Percentiles rank a stretch among this genome's conserved stretches.
Evolutionary conservation across 345 rosid species (phyloP).

Genomic region (Boechera stricta): DNA sequence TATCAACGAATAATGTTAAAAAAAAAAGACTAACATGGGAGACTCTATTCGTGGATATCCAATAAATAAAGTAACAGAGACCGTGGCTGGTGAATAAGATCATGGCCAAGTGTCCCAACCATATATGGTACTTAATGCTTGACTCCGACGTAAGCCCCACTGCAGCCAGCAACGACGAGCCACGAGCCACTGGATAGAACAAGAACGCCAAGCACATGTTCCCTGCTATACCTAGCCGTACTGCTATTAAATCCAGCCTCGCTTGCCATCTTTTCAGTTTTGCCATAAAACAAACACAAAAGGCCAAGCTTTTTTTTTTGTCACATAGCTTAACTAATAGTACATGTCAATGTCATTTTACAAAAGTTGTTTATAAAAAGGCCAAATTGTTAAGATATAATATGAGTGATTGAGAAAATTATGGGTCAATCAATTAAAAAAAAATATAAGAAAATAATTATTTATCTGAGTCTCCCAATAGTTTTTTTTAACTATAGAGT

Average conservation of each 20-base stretch:
- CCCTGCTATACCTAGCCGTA: slow-evolving; percentile 58
- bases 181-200: slow-evolving; percentile 78
- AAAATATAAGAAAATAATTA: too few species aligned
- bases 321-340: slow-evolving; percentile 17
- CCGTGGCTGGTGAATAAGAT: slow-evolving; percentile 64
- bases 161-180: slow-evolving; percentile 67
- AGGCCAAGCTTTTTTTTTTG: background rate
- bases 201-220: slow-evolving; percentile 59
- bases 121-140: slow-evolving; percentile 80
- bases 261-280: slow-evolving; percentile 57
- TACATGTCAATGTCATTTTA: slow-evolving; percentile 12
- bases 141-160: slow-evolving; percentile 73
- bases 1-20: background rate
- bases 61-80: slow-evolving; percentile 50
- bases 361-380: slow-evolving; percentile 4
- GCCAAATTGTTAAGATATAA: slow-evolving; percentile 17
- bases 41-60: slow-evolving; percentile 43
- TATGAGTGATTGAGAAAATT: slow-evolving; percentile 33
- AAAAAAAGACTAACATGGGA: slow-evolving; percentile 47
- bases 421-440: background rate
- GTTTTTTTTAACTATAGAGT: background rate
- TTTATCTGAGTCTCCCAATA: background rate
- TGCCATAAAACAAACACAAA: slow-evolving; percentile 20
- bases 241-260: slow-evolving; percentile 42
- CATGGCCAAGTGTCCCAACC: slow-evolving; percentile 76